phyloP scores from a whole-genome alignment of 108 stramenopile genomes.

The Aurantiochytrium sp. region DNA sequence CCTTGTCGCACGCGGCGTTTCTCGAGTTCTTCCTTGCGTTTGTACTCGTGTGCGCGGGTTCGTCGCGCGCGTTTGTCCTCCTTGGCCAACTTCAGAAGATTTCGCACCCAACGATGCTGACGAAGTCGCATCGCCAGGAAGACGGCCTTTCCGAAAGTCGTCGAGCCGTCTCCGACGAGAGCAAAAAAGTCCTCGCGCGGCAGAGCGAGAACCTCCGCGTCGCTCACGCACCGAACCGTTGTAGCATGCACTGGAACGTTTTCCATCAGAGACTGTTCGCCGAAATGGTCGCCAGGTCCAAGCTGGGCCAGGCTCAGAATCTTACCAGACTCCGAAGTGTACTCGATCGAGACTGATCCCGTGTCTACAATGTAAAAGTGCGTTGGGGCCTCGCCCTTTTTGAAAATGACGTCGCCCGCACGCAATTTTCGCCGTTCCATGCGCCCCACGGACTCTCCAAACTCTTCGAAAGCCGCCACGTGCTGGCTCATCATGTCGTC shows the following conservation, averaged over 20 bases:
- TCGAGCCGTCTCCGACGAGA: not conserved
- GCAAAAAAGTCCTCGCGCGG: not conserved
- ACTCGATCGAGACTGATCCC: not conserved
- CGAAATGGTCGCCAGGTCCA: constrained; percentile 1
- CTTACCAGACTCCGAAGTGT: not conserved
- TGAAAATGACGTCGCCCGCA: not conserved
- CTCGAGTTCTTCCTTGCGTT: not conserved
- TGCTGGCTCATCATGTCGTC: not conserved
- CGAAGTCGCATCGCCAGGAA: not conserved
- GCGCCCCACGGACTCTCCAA: not conserved
- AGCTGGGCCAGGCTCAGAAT: not conserved
- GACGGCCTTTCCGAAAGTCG: not conserved
- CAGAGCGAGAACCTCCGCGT: not conserved
- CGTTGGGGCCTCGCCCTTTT: not conserved
- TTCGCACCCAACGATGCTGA: constrained; percentile 14
- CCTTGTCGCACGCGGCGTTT: not conserved
- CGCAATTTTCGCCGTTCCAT: not conserved
- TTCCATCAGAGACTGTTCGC: not conserved
- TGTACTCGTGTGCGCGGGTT: not conserved
- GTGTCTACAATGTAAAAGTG: not conserved
- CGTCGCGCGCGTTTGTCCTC: not conserved
- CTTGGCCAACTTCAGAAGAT: not conserved
- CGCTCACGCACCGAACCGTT: not conserved
- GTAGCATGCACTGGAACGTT: not conserved
- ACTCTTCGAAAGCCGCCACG: not conserved